Evolutionary conservation across 208 protist species (phyloP).

Genomic region (Acanthamoeba polyphaga): DNA sequence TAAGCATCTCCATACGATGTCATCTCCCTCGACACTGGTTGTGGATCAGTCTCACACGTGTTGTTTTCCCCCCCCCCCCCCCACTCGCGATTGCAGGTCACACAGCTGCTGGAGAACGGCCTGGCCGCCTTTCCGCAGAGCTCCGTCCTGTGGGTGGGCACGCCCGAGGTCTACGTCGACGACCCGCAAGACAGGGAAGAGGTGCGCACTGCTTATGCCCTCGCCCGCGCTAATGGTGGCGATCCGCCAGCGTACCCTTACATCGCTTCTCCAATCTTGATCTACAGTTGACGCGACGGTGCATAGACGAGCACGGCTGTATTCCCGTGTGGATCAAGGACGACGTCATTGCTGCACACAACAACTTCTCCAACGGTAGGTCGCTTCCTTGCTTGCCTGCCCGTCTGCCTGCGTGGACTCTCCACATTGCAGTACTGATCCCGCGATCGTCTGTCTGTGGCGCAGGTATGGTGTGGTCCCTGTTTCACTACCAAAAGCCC

Average conservation of each 20-base stretch:
- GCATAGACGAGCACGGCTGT: slow-evolving; percentile 21
- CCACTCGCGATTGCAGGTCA: not conserved
- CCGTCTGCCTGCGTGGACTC: not conserved
- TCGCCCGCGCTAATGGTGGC: not conserved
- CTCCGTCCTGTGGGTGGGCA: slow-evolving; percentile 57
- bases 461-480: slow-evolving; percentile 37
- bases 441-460: not conserved
- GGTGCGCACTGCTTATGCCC: not conserved
- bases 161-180: slow-evolving; percentile 43
- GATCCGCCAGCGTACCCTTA: not conserved
- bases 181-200: slow-evolving; percentile 15
- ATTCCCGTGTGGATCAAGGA: slow-evolving; percentile 58
- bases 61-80: not conserved
- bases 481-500: slow-evolving; percentile 57
- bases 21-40: not conserved
- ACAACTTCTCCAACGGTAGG: slow-evolving; percentile 47
- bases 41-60: not conserved
- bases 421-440: not conserved
- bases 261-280: not conserved
- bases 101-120: slow-evolving; percentile 48
- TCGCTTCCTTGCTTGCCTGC: not conserved
- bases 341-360: slow-evolving; percentile 17
- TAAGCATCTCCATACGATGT: not conserved
- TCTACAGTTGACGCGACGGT: slow-evolving; percentile 11
- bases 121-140: slow-evolving; percentile 16